Evolutionary conservation across 768 basidiomycete genomes (phyloP).

Genomic region (Tulasnella sp.): DNA sequence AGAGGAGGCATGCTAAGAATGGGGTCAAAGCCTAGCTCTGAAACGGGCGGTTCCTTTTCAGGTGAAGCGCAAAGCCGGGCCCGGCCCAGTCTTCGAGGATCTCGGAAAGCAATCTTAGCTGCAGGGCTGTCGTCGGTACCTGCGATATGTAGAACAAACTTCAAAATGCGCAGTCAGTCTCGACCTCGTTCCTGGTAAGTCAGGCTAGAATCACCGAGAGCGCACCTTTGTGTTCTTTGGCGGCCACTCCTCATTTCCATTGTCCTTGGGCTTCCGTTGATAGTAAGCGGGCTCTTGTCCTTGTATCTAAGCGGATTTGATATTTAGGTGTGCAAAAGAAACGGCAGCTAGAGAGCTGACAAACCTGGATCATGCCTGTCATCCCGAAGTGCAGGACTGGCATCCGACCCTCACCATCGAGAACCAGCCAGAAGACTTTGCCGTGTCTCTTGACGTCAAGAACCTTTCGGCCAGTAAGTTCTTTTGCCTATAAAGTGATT

Average conservation of each 20-base stretch:
- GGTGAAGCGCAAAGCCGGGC: conserved; percentile 57
- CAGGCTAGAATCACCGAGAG: background rate
- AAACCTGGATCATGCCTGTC: conserved; percentile 73
- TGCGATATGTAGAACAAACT: conserved; percentile 23
- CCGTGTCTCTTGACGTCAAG: conserved; percentile 31
- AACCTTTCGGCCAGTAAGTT: conserved; percentile 37
- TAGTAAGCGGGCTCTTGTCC: conserved; percentile 18
- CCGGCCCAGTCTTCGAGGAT: conserved; percentile 62
- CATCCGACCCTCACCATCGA: conserved; percentile 51
- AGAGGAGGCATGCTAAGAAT: conserved; percentile 53
- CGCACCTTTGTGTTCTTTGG: conserved; percentile 20
- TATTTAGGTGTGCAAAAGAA: background rate
- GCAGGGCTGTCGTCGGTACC: conserved; percentile 33
- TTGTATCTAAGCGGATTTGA: background rate
- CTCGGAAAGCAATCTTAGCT: conserved; percentile 58
- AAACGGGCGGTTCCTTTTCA: conserved; percentile 57
- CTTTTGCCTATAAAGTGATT: conserved; percentile 41
- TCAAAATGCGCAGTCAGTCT: background rate
- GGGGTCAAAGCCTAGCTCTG: conserved; percentile 68
- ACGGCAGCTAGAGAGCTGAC: background rate
- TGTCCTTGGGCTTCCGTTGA: conserved; percentile 4
- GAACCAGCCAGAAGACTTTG: conserved; percentile 46
- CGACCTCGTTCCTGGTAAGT: background rate
- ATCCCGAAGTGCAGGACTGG: conserved; percentile 78
- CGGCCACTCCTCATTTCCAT: conserved; percentile 15